A percentile compares a stretch with the other conserved stretches of the same genome.
Conservation (phyloP, 2,329 filamentous ascomycete genomes). For the Aspergillus tanneri region DNA sequence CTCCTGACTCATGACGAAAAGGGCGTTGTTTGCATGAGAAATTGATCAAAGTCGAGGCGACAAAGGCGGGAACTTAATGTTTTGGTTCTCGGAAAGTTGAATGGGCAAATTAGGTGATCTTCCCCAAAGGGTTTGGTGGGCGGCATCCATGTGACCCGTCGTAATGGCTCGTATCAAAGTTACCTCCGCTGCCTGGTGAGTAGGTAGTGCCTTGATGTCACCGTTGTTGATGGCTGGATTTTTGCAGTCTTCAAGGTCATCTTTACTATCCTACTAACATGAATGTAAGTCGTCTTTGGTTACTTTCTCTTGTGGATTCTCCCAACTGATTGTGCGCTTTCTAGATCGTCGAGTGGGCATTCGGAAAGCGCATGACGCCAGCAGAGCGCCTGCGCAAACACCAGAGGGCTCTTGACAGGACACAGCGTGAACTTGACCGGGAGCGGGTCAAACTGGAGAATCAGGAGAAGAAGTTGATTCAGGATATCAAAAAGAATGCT, state of each 20-base stretch:
- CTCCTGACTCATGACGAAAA: conserved; percentile 44
- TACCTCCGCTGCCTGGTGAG: not conserved
- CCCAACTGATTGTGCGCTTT: conserved; percentile 10
- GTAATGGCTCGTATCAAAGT: not conserved
- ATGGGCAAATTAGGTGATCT: not conserved
- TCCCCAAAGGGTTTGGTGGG: conserved; percentile 24
- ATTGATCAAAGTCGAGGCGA: conserved; percentile 3
- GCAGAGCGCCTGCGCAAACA: conserved; percentile 67
- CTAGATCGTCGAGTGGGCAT: conserved; percentile 97
- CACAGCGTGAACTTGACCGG: conserved; percentile 91
- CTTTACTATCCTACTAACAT: conserved; percentile 6
- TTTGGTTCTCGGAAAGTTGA: conserved; percentile 1
- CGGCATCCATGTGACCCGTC: not conserved
- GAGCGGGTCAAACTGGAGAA: conserved; percentile 95
- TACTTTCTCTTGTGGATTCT: conserved; percentile 8
- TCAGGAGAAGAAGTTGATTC: conserved; percentile 94
- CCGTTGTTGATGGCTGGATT: not conserved
- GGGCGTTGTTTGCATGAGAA: conserved; percentile 14
- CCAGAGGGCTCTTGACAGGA: conserved; percentile 94
- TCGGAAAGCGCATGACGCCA: conserved; percentile 98
- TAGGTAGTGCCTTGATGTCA: conserved; percentile 2
- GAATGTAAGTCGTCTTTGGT: conserved; percentile 12
- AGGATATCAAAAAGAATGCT: conserved; percentile 96
- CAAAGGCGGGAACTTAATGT: conserved; percentile 9
- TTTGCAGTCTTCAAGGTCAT: not conserved